Evolutionary conservation across 768 basidiomycete genomes (phyloP), one percentile per base, ranked within the genome.

Genomic region (Suillus alpinus): DNA sequence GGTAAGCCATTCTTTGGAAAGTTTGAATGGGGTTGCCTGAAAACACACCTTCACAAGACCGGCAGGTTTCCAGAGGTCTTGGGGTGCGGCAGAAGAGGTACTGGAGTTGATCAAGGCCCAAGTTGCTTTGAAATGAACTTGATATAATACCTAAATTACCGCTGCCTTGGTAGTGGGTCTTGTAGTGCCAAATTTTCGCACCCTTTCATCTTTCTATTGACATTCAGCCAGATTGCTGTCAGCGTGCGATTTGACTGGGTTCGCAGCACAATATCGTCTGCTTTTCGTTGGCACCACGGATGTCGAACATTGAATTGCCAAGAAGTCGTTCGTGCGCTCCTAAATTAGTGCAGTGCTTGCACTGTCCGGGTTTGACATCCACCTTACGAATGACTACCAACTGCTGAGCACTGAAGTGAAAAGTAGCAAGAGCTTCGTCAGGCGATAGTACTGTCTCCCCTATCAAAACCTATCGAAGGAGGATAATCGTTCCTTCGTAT

Each of bases 71-170:
- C 76, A 79, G 61, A 65, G 62, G 26, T 80, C 78, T 12, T 81
- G 80, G 79, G 79, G 80, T 18, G 76, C 65, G 10, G 79, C 79
- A 9, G 76, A 70, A 26, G 77, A 81, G 20, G 80, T 72, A n/a
- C 43, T 73, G 60, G 13, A 29, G n/a, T 57, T 75, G 61, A 50
- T 71, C 32, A 74, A 68, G 55, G 56, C 6, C 7, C 13, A 55
- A 46, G 16, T 31, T 23, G 12, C 31, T 47, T 41, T 43, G 16
- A 41, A 60, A n/a, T 23, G 6, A 12, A 39, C 41, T 29, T 10
- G 9, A 57, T 2, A 12, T 32, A 16, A 18, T 16, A 53, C 4
- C 8, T 37, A 59, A n/a, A 29, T 49, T 16, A 9, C 8, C 16
- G 23, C 23, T 14, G 26, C 46, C 7, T 16, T 8, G 26, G 14